phyloP scores from a whole-genome alignment of 768 basidiomycete species.

The Mycena epipterygia region DNA sequence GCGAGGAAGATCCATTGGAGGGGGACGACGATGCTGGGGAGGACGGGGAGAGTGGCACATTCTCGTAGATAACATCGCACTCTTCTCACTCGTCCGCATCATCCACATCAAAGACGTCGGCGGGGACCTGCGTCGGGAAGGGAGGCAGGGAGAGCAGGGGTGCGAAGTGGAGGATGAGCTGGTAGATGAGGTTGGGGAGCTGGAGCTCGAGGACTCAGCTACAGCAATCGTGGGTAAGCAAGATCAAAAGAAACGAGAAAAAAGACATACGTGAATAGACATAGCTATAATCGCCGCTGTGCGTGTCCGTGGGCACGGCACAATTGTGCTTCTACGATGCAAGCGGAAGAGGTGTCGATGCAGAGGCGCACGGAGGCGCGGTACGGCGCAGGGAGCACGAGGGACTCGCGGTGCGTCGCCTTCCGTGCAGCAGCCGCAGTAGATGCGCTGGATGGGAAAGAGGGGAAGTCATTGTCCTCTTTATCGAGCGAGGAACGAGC shows the following conservation, averaged over 20 bases:
- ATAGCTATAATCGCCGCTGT: no score
- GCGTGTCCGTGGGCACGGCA: conserved; percentile 24
- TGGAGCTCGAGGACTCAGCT: no score
- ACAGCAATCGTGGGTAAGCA: not conserved
- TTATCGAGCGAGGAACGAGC: not conserved
- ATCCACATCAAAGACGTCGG: not conserved
- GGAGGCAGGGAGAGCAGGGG: conserved; percentile 20
- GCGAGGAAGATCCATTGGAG: no score
- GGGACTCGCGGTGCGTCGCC: no score
- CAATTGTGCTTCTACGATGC: no score
- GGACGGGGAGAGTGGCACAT: no score
- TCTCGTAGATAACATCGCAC: not conserved
- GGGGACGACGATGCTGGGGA: no score
- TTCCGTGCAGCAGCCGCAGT: not conserved
- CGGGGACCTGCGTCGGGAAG: conserved; percentile 15
- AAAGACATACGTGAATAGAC: conserved; percentile 8
- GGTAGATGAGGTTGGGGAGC: not conserved
- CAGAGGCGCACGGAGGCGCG: no score
- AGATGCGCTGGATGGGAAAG: not conserved
- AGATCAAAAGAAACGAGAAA: no score
- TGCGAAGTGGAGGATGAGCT: conserved; percentile 11
- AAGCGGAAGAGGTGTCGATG: no score
- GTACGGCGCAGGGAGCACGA: no score
- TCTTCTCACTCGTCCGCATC: conserved; percentile 24
- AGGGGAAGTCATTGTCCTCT: no score